phyloP scores from a whole-genome alignment of 2,329 filamentous ascomycete species.

The Xylaria sp. region DNA sequence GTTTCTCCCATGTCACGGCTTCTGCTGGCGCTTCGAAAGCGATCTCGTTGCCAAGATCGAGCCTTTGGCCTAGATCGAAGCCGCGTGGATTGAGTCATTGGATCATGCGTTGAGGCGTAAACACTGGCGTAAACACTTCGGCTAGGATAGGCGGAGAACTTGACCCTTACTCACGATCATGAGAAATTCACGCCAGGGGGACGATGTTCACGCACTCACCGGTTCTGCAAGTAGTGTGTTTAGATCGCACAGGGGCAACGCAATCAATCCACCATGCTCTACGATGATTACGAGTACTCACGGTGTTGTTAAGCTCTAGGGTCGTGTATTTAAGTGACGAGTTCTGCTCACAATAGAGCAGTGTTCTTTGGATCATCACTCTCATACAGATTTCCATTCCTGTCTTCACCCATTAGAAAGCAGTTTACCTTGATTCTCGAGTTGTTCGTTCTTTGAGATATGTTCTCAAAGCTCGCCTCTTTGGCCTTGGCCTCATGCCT shows the following conservation, averaged over 20 bases:
- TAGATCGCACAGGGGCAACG: background rate
- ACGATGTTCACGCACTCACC: background rate
- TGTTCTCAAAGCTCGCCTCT: constrained; percentile 28
- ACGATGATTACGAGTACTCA: constrained; percentile 11
- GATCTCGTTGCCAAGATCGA: background rate
- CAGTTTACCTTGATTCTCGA: background rate
- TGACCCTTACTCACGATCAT: background rate
- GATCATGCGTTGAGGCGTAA: constrained; percentile 13
- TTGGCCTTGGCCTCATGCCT: constrained; percentile 29
- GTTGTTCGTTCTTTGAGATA: constrained; percentile 14
- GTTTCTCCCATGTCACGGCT: background rate
- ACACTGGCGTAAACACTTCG: constrained; percentile 9
- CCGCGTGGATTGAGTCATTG: constrained; percentile 23
- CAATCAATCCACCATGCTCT: background rate
- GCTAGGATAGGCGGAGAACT: background rate
- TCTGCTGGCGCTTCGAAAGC: background rate
- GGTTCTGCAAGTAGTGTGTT: background rate
- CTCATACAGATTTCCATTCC: background rate
- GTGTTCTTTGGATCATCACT: constrained; percentile 4
- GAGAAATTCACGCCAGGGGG: constrained; percentile 1
- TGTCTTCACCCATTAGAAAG: constrained; percentile 3
- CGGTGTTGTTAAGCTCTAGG: background rate
- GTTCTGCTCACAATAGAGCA: background rate
- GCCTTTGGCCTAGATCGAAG: constrained; percentile 15
- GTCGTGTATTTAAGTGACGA: constrained; percentile 15